phyloP scores from a whole-genome alignment of 345 rosid genomes.

The Euphorbia peplus region DNA sequence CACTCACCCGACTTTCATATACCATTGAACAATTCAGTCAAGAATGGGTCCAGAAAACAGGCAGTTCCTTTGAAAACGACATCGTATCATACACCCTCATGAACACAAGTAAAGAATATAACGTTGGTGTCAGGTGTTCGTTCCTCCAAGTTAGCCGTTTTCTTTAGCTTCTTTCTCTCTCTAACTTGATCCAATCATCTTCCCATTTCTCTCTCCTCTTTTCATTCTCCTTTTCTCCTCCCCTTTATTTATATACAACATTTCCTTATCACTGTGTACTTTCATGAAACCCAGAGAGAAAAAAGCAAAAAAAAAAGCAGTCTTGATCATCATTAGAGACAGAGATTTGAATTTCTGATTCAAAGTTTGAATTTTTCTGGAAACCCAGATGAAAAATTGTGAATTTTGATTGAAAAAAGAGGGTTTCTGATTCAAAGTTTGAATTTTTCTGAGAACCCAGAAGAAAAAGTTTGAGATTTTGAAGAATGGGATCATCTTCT shows the following conservation, averaged over 20 bases:
- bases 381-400: constrained; percentile 2
- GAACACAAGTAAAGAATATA: constrained; percentile 7
- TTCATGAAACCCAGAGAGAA: constrained; percentile 4
- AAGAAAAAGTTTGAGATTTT: constrained; percentile 8
- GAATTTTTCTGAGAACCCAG: not conserved
- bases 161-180: constrained; percentile 38
- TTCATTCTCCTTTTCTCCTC: not conserved
- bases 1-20: constrained; percentile 11
- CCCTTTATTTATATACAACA: constrained; percentile 10
- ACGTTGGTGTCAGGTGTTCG: constrained; percentile 41
- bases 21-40: not conserved
- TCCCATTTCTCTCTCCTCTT: not conserved
- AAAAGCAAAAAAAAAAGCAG: constrained; percentile 6
- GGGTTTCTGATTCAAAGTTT: not conserved
- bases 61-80: constrained; percentile 11
- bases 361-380: constrained; percentile 1
- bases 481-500: constrained; percentile 76
- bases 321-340: constrained; percentile 35
- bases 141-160: constrained; percentile 37
- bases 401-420: constrained; percentile 4
- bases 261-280: constrained; percentile 34
- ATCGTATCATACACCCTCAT: constrained; percentile 1
- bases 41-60: not conserved
- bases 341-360: not conserved
- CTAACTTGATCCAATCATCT: constrained; percentile 37